Conservation (phyloP, 2,329 filamentous ascomycete species). For the Akanthomyces dipterigenus region DNA sequence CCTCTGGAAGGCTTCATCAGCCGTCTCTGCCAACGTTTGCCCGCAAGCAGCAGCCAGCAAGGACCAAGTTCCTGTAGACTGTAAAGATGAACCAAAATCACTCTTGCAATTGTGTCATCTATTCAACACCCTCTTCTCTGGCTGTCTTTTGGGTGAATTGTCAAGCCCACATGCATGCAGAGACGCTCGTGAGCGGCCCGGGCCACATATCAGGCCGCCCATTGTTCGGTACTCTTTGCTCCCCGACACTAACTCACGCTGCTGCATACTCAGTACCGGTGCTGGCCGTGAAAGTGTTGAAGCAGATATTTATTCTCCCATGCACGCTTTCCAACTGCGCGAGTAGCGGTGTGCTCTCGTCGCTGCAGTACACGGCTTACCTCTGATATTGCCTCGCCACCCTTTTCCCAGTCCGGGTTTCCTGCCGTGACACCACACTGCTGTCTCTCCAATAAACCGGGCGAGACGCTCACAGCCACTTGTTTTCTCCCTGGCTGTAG, state of each 20-base stretch:
- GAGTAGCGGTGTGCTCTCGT: slow-evolving; percentile 2
- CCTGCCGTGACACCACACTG: background rate
- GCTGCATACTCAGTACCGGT: background rate
- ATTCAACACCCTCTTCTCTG: background rate
- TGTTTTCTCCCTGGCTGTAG: no score
- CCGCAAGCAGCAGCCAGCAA: no score
- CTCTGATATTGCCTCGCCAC: slow-evolving; percentile 2
- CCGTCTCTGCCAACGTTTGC: no score
- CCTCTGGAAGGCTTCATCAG: no score
- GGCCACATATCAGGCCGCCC: background rate
- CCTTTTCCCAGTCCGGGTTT: no score
- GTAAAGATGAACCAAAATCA: no score
- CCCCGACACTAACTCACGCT: background rate
- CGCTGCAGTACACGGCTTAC: background rate
- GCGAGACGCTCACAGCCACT: background rate
- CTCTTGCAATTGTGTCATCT: no score
- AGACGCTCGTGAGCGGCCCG: background rate
- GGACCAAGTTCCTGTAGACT: no score
- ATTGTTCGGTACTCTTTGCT: no score
- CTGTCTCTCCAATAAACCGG: background rate
- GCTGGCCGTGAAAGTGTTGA: background rate
- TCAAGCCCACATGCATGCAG: background rate
- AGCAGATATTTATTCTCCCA: background rate
- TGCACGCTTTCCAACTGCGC: background rate
- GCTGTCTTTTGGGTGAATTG: background rate